Base-by-base conservation (phyloP, 1,139 yeast genomes). In the Schizosaccharomyces versatilis region DNA sequence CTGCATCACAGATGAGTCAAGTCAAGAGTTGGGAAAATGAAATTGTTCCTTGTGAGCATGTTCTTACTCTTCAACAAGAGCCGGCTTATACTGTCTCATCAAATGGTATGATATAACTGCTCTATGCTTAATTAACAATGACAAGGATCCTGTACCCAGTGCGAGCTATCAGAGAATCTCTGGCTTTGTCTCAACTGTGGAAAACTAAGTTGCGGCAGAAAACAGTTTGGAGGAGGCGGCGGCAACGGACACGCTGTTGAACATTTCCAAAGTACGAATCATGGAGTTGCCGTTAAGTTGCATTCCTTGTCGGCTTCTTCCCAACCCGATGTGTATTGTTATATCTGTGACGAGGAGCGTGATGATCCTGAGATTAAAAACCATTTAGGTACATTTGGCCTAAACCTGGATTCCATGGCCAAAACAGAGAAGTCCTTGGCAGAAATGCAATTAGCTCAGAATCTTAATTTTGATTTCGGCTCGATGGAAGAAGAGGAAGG, bases 101-200 rank as follows among this genome's bases (percentile, higher is more conserved):
- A 57, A n/a, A 69, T 24, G 32, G 32, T 24, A 24, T 24, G 32
- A 2, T 24, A 24, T 5, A 24, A 24, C 5, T 24, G 32, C 32
- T 24, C 5, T 24, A 24, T 5, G 5, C 2, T 24, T 24, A 5
- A 24, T 24, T 24, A 24, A 24, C 32, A 24, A 24, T 24, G 32
- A 24, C 32, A 24, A 24, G 32, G 32, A 3, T 24, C 76, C 56
- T 84, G 96, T 68, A 60, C 67, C 2, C 69, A 69, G 19, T 88
- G 97, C 69, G 90, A 78, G 0, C 70, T 88, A 59, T 67, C 69
- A 41, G 83, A 80, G 61, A 90, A 90, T 64, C 69, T 90, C 53
- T 90, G 99, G 99, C 74, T 90, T 24, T 90, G 99, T 70, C 69
- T 90, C 47, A 77, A 77, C 49, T 90, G 98, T 72, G 98, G 97